These are phyloP conservation scores for Triticum turgidum DNA, from an alignment of 176 grass and related monocot genomes.

Conservation along the genomic window DNA sequence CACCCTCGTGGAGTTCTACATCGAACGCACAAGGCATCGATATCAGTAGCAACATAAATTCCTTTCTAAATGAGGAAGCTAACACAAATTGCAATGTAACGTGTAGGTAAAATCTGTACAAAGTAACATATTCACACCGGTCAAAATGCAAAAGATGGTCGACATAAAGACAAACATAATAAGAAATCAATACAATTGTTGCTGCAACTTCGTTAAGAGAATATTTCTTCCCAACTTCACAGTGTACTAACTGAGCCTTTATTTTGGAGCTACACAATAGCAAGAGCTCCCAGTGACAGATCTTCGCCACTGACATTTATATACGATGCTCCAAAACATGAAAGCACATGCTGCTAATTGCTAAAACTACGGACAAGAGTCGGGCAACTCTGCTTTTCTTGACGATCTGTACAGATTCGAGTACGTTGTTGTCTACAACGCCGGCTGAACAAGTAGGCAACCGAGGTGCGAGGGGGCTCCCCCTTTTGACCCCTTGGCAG, in stretches of 20 bases:
- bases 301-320: neutral
- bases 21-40: neutral
- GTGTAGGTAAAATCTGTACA: too few species aligned
- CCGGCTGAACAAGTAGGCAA: too few species aligned
- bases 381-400: neutral
- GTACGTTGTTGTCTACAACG: neutral
- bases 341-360: neutral
- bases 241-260: too few species aligned
- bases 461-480: too few species aligned
- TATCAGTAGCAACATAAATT: conserved; percentile 1
- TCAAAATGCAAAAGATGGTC: too few species aligned
- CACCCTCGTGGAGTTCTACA: conserved; percentile 30
- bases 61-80: neutral
- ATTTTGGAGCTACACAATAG: neutral
- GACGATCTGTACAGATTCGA: neutral
- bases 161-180: too few species aligned
- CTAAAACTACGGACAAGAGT: neutral
- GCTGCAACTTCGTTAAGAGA: too few species aligned
- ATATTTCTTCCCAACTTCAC: too few species aligned
- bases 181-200: too few species aligned
- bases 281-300: neutral
- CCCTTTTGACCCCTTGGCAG: conserved; percentile 73
- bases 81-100: too few species aligned
- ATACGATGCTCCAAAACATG: neutral
- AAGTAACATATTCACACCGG: too few species aligned